A percentile compares a stretch with the other conserved stretches of the same genome.
Conservation (phyloP, 2,329 filamentous ascomycete species). For the Fusarium graminum region DNA sequence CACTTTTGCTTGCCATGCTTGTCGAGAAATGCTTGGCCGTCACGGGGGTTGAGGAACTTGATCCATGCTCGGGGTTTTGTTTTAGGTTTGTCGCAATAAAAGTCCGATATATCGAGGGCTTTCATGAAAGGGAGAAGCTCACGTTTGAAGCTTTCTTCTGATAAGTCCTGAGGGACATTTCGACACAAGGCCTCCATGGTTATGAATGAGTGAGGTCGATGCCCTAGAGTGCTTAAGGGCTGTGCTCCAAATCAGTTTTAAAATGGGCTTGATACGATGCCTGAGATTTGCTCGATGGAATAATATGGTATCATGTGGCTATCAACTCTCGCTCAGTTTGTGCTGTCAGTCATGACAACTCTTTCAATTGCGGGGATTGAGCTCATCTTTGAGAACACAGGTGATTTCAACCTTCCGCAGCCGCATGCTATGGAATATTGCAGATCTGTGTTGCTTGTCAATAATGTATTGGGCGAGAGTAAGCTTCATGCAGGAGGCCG, state of each 20-base stretch:
- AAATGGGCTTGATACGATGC: not conserved
- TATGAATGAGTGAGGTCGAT: not conserved
- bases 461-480: conserved; percentile 9
- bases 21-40: conserved; percentile 60
- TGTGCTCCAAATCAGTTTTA: not conserved
- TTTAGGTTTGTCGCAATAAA: conserved; percentile 58
- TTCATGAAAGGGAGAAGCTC: conserved; percentile 59
- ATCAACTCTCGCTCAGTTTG: not conserved
- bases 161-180: conserved; percentile 59
- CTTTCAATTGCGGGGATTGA: not conserved
- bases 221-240: not conserved
- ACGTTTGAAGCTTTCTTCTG: conserved; percentile 53
- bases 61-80: conserved; percentile 55
- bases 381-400: not conserved
- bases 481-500: conserved; percentile 38
- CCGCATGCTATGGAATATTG: not conserved
- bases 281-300: not conserved
- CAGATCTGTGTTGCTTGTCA: not conserved
- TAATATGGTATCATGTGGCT: not conserved
- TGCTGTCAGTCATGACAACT: not conserved
- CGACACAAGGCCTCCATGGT: conserved; percentile 62
- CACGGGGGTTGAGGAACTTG: conserved; percentile 56
- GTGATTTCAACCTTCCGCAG: not conserved
- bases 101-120: conserved; percentile 58
- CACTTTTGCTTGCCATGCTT: conserved; percentile 50